Evolutionary conservation across 306 rosid species (phyloP).

Genomic region (Lathyrus tuberosus): DNA sequence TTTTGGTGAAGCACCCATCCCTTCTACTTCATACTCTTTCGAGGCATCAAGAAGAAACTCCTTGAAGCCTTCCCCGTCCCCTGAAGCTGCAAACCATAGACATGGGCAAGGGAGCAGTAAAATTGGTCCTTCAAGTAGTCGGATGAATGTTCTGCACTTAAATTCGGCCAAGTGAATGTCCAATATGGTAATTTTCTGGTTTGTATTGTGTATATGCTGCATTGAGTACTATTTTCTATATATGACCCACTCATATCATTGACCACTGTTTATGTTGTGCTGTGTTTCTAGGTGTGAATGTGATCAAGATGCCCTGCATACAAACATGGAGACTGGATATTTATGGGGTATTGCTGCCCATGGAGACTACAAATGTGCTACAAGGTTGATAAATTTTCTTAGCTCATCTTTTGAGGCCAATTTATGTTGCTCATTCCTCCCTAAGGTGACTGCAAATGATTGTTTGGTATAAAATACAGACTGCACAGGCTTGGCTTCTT

Average conservation of each 20-base stretch:
- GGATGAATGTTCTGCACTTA: slow-evolving; percentile 82
- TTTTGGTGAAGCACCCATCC: slow-evolving; percentile 58
- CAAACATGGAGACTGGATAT: slow-evolving; percentile 57
- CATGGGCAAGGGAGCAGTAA: slow-evolving; percentile 61
- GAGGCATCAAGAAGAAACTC: slow-evolving; percentile 67
- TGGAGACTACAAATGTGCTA: slow-evolving; percentile 45
- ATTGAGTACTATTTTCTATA: slow-evolving; percentile 10
- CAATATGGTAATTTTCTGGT: slow-evolving; percentile 51
- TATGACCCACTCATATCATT: slow-evolving; percentile 28
- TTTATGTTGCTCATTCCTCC: slow-evolving; percentile 49
- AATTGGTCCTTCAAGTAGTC: slow-evolving; percentile 87
- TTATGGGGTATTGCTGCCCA: slow-evolving; percentile 45
- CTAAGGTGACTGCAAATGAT: slow-evolving; percentile 63
- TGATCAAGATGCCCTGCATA: slow-evolving; percentile 26
- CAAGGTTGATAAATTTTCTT: slow-evolving; percentile 50
- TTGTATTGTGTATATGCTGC: neutral
- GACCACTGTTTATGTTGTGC: slow-evolving; percentile 34
- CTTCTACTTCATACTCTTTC: slow-evolving; percentile 65
- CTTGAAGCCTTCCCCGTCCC: slow-evolving; percentile 58
- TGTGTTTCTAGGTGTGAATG: slow-evolving; percentile 55
- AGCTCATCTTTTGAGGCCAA: slow-evolving; percentile 56
- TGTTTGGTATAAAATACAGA: slow-evolving; percentile 58
- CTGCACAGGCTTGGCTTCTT: slow-evolving; percentile 63
- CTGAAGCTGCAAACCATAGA: slow-evolving; percentile 64
- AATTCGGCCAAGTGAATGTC: slow-evolving; percentile 80